Conservation (phyloP, 75 land plant species). For the Cryptomeria japonica region DNA sequence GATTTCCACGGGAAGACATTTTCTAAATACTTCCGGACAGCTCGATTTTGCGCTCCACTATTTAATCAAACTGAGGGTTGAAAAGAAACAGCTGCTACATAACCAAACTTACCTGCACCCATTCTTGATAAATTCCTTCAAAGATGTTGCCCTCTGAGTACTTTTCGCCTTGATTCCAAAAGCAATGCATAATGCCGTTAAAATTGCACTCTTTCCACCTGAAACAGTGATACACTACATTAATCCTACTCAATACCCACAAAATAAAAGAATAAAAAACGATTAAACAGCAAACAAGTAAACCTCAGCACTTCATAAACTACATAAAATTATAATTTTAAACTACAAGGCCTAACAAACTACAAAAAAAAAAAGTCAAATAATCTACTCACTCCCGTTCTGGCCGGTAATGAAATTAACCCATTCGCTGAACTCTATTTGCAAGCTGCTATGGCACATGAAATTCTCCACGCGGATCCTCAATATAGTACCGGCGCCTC, state of each 20-base stretch:
- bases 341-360: not conserved
- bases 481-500: conserved; percentile 63
- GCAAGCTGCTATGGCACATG: conserved; percentile 87
- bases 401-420: conserved; percentile 98
- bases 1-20: not conserved
- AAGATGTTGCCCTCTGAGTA: conserved; percentile 78
- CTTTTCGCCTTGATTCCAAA: conserved; percentile 87
- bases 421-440: conserved; percentile 64
- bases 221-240: not conserved
- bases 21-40: not conserved
- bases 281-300: not conserved
- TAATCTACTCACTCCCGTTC: conserved; percentile 76
- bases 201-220: conserved; percentile 98
- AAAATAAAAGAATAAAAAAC: not conserved
- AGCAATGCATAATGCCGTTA: conserved; percentile 92
- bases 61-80: not conserved
- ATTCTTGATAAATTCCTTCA: conserved; percentile 95
- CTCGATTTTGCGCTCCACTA: not conserved
- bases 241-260: not conserved
- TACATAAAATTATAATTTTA: not conserved
- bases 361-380: not conserved
- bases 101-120: conserved; percentile 66
- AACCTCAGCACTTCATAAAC: not conserved
- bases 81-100: not conserved
- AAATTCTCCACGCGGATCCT: conserved; percentile 83